These are phyloP conservation scores for Lotmaria passim DNA, from an alignment of 208 protist species.

Conservation along the genomic window DNA sequence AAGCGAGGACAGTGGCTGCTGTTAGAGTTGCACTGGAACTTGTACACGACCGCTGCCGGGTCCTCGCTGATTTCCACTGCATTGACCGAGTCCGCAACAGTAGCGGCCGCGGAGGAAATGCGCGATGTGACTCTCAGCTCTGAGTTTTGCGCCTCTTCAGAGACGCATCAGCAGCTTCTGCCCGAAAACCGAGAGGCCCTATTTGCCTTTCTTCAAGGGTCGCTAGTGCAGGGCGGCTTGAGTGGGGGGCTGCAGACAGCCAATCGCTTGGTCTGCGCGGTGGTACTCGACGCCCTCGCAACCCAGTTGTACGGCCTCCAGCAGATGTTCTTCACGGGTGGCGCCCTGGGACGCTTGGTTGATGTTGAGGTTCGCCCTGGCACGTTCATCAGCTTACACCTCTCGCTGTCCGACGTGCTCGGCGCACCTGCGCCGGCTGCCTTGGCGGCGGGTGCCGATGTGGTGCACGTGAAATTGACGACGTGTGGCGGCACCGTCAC, in stretches of 20 bases:
- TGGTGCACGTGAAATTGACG: conserved; percentile 41
- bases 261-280: conserved; percentile 59
- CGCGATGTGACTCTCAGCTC: too few species aligned
- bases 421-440: background rate
- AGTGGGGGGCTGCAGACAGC: conserved; percentile 57
- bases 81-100: background rate
- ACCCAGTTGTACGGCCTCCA: conserved; percentile 45
- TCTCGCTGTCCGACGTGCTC: conserved; percentile 33
- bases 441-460: background rate
- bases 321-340: conserved; percentile 52
- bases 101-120: background rate
- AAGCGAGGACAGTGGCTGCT: conserved; percentile 42
- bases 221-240: conserved; percentile 56
- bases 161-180: conserved; percentile 9
- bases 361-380: conserved; percentile 65
- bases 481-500: conserved; percentile 48
- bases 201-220: conserved; percentile 45
- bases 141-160: background rate
- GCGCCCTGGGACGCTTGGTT: conserved; percentile 38
- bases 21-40: conserved; percentile 60
- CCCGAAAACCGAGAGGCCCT: conserved; percentile 53
- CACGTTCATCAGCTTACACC: conserved; percentile 53
- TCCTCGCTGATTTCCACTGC: conserved; percentile 19
- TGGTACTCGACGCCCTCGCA: conserved; percentile 70
- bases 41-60: conserved; percentile 35